Base-by-base conservation (phyloP, 1,284 basidiomycete species). In the Ganoderma sp. region DNA sequence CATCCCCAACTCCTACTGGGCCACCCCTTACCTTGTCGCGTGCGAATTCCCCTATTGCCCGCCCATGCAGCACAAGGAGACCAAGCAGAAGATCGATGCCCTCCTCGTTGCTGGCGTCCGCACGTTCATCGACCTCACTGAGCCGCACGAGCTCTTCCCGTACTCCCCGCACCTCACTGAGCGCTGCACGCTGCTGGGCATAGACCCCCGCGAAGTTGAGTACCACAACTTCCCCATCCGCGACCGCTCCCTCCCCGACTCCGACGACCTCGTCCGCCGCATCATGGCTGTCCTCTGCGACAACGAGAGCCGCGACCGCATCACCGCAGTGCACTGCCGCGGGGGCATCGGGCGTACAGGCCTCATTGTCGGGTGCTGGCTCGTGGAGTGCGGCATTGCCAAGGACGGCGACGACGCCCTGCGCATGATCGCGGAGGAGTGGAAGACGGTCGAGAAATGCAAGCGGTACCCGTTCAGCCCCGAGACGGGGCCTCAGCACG, bases 1-100 rank as follows among this genome's bases (percentile, higher is more conserved):
- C 32, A 88, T 93, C 74, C 90, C 90, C 15, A 93, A 93, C 79
- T 91, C 89, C 0, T 93, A 93, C 81, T 93, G 91, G 91, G 91
- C 90, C 0, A 91, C 90, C 0, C 84, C 87, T 0, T 80, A 83
- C 15, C 84, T 93, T 41, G 83, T 93, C 67, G 91, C 90, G 0
- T 92, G 90, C 84, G 91, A 93, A 76, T 93, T 93, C 76, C 91
- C 91, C 0, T 93, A 88, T 82, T 88, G 57, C 88, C 90, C 14
- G 70, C 73, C 83, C 78, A 69, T 75, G 14, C 76, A 68, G 65
- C 78, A 64, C 72, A 78, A 83, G 25, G 81, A 83, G 56, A 77
- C 77, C 69, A 82, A 81, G 69, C 84, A 86, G 70, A 92, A 92
- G 75, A 84, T 93, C 70, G 89, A 91, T 78, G 85, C 86, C 0